Evolutionary conservation across 176 grass and related monocot species (phyloP).

Genomic region (Aegilops longissima): DNA sequence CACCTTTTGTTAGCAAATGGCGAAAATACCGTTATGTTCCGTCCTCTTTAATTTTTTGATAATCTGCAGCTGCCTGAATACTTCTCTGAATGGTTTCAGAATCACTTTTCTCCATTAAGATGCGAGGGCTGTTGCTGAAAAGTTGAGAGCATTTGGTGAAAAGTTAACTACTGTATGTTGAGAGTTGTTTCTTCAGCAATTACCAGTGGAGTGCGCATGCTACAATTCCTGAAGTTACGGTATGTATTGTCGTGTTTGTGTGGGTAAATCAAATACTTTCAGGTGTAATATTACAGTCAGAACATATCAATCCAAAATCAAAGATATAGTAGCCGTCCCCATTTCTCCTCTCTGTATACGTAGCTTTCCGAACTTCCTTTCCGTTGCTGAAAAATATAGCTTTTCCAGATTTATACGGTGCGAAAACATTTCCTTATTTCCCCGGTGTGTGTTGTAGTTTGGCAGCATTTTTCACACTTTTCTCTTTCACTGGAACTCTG

Average conservation of each 20-base stretch:
- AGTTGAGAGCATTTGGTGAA: neutral
- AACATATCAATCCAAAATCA: neutral
- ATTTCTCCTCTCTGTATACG: neutral
- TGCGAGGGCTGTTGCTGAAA: neutral
- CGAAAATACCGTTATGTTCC: neutral
- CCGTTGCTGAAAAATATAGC: neutral
- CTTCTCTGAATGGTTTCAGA: neutral
- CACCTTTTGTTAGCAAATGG: neutral
- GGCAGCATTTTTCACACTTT: neutral
- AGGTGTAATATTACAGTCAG: neutral
- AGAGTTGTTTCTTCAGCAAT: slow-evolving; percentile 21
- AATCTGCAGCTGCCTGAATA: neutral
- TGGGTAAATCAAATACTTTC: neutral
- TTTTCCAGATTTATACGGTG: neutral
- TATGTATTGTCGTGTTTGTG: neutral
- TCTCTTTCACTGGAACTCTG: slow-evolving; percentile 4
- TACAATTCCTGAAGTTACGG: neutral
- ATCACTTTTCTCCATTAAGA: neutral
- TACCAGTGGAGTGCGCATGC: neutral
- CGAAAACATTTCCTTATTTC: neutral
- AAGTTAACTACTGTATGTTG: neutral
- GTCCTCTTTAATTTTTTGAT: neutral
- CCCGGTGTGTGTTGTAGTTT: neutral
- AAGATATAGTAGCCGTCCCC: neutral
- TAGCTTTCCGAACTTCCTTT: neutral